Conservation (phyloP, 768 basidiomycete genomes). For the Coprinopsis marcescibilis region DNA sequence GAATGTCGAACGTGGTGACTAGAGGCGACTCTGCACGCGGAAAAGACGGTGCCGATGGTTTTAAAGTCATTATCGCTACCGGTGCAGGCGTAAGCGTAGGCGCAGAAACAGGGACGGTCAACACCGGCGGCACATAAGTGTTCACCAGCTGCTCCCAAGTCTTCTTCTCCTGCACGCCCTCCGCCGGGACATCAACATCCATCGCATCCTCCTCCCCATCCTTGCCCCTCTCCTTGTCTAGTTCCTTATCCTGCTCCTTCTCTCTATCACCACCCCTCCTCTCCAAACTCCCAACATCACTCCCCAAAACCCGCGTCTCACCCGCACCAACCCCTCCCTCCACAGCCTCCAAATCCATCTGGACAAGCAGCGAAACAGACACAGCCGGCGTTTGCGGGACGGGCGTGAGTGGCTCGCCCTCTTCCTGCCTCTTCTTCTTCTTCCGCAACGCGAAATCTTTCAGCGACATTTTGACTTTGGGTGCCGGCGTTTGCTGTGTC, state of each 20-base stretch:
- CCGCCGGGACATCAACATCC: background rate
- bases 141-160: no score
- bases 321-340: background rate
- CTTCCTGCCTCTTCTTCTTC: constrained; percentile 47
- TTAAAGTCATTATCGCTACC: no score
- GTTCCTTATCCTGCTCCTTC: background rate
- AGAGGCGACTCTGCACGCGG: no score
- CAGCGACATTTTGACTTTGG: constrained; percentile 53
- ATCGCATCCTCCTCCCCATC: constrained; percentile 7
- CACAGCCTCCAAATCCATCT: background rate
- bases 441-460: constrained; percentile 53
- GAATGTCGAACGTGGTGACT: no score
- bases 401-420: constrained; percentile 18
- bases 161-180: constrained; percentile 1
- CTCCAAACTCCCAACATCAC: background rate
- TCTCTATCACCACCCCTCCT: background rate
- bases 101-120: no score
- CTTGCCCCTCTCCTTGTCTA: background rate
- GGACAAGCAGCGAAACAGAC: no score
- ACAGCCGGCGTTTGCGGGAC: no score
- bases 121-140: no score
- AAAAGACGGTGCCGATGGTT: no score
- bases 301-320: background rate
- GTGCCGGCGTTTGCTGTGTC: no score
- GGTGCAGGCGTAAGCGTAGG: no score